Conservation (phyloP, 148 eudicot genomes). For the Diospyros lotus region DNA sequence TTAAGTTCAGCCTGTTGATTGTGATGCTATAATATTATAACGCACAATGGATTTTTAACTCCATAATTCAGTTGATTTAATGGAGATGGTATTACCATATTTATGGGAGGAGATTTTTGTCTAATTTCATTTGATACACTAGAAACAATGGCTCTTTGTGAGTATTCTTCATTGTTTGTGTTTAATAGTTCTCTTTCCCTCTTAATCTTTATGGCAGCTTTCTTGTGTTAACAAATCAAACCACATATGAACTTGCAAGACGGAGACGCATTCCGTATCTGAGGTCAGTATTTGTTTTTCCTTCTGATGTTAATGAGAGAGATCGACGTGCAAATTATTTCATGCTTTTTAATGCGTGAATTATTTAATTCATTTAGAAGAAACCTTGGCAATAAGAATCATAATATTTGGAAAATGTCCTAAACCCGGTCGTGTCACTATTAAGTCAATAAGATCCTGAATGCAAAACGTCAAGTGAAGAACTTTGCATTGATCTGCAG, state of each 20-base stretch:
- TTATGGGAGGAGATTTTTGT: too few species aligned
- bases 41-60: too few species aligned
- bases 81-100: too few species aligned
- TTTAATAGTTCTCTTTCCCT: not conserved
- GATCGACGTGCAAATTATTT: too few species aligned
- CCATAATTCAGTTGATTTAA: too few species aligned
- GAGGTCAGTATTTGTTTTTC: constrained; percentile 45
- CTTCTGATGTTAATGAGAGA: not conserved
- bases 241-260: constrained; percentile 90
- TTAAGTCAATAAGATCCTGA: not conserved
- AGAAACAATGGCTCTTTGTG: too few species aligned
- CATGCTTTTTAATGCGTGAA: not conserved
- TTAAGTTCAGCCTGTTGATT: not conserved
- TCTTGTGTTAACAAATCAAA: constrained; percentile 82
- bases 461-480: not conserved
- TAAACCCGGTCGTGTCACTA: not conserved
- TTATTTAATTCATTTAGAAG: not conserved
- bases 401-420: not conserved
- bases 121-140: too few species aligned
- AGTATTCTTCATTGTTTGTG: too few species aligned
- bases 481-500: constrained; percentile 43
- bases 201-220: constrained; percentile 39
- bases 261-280: constrained; percentile 74
- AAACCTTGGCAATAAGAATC: not conserved
- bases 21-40: not conserved